Evolutionary conservation across 306 rosid species (phyloP), one percentile per base, ranked within the genome.

Genomic region (Cicer judaicum): DNA sequence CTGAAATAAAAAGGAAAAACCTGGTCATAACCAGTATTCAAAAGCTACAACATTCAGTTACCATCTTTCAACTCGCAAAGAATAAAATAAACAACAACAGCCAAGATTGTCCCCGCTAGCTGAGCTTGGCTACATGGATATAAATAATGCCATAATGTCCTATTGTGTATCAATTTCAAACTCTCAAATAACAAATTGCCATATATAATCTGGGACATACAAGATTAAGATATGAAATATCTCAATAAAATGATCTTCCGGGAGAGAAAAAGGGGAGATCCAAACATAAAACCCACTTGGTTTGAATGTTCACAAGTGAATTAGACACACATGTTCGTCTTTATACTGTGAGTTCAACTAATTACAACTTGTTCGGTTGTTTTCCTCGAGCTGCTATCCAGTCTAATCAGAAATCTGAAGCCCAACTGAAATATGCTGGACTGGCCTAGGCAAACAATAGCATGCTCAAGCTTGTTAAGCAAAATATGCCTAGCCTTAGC

Each of bases 1-100:
- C 96, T 88, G 88, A 84, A 82, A 78, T 73, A 65, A 60, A 64
- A 64, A 52, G 78, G 6, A 60, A 15, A 73, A 2, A 48, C 13
- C 16, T 67, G 57, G 8, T 60, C 68, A 82, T 29, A 64, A 61
- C 53, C 78, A 80, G 59, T 61, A 56, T 15, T 36, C 34, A n/a
- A 53, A 53, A 38, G 19, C 63, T 41, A 76, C n/a, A 53, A 18
- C 55, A 50, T 64, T 63, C 38, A 15, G 14, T 15, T 63, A 44
- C 42, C 41, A 36, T 2, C 39, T 53, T 68, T 67, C 34, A 68
- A 74, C 48, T 70, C 74, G 6, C 34, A 10, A 34, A 70, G 74
- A 76, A 44, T 40, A 70, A 63, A 38, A 69, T 39, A 67, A 18
- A 74, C 46, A 64, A 10, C 68, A 64, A 16, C 68, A 5, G 10